A percentile compares a stretch with the other conserved stretches of the same genome.
phyloP scores from a whole-genome alignment of 1,139 yeast species.

The Taphrina wiesneri region DNA sequence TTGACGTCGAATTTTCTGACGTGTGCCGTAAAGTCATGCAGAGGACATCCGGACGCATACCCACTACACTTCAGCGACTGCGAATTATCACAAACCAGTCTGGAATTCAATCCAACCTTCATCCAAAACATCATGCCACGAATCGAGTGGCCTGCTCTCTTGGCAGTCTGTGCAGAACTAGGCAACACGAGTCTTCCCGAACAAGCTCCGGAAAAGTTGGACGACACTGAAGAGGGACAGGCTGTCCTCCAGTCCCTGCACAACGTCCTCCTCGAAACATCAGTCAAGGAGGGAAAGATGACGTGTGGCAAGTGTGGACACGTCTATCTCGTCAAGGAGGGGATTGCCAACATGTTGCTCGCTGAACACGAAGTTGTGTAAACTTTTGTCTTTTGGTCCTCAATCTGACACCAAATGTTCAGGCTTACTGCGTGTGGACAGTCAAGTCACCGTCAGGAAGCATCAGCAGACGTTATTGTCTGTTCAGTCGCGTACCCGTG shows the following conservation, averaged over 20 bases:
- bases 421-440: too few relatives aligned
- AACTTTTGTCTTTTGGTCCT: neutral
- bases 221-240: slow-evolving; percentile 56
- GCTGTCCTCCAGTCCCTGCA: slow-evolving; percentile 74
- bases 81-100: slow-evolving; percentile 71
- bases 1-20: slow-evolving; percentile 83
- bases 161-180: slow-evolving; percentile 71
- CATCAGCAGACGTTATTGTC: too few relatives aligned
- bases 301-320: slow-evolving; percentile 82
- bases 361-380: slow-evolving; percentile 67
- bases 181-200: slow-evolving; percentile 69
- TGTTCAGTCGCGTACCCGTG: too few relatives aligned
- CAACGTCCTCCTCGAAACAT: slow-evolving; percentile 75
- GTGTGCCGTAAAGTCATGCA: slow-evolving; percentile 85
- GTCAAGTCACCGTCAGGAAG: too few relatives aligned
- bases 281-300: slow-evolving; percentile 85
- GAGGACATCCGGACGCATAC: slow-evolving; percentile 69
- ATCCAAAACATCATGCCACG: slow-evolving; percentile 74
- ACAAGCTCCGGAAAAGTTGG: slow-evolving; percentile 62
- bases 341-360: slow-evolving; percentile 87
- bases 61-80: slow-evolving; percentile 77
- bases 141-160: slow-evolving; percentile 82
- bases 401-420: too few relatives aligned
- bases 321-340: slow-evolving; percentile 82
- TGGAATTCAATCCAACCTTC: slow-evolving; percentile 82